Evolutionary conservation across 805 yeast species (phyloP).

Genomic region (Candida arabinofermentans): DNA sequence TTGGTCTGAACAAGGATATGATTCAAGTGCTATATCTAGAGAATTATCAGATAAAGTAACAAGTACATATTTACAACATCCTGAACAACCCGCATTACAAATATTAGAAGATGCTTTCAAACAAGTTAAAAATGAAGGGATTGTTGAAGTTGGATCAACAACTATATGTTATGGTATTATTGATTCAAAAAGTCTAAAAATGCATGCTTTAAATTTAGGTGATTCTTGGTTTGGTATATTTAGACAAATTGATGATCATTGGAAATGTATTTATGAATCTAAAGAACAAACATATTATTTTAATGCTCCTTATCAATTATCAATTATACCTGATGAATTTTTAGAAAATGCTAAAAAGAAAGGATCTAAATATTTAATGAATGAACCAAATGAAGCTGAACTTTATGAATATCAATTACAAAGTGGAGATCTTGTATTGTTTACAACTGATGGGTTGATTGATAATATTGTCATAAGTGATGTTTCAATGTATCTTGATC

Average conservation of each 20-base stretch:
- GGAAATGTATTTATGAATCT: constrained; percentile 58
- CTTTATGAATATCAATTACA: constrained; percentile 59
- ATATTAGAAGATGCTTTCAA: constrained; percentile 55
- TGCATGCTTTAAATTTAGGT: constrained; percentile 78
- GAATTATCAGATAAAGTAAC: constrained; percentile 64
- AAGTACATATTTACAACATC: constrained; percentile 26
- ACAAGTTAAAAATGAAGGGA: constrained; percentile 46
- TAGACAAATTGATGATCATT: constrained; percentile 36
- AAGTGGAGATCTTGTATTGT: constrained; percentile 70
- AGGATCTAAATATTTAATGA: constrained; percentile 64
- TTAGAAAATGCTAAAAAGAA: constrained; percentile 47
- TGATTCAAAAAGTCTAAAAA: constrained; percentile 44
- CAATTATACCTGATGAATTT: constrained; percentile 70
- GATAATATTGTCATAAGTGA: constrained; percentile 79
- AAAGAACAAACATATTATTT: constrained; percentile 79
- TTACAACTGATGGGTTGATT: constrained; percentile 92
- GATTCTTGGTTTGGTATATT: constrained; percentile 94
- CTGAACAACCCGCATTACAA: constrained; percentile 36
- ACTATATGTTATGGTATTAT: constrained; percentile 84
- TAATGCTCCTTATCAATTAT: constrained; percentile 89
- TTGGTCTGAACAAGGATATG: constrained; percentile 90
- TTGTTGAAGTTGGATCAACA: constrained; percentile 86
- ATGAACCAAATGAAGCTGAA: constrained; percentile 67
- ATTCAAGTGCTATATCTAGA: constrained; percentile 81
- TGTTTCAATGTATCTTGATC: constrained; percentile 63